These are phyloP conservation scores for Monosporascus sp. DNA, from an alignment of 2,329 filamentous ascomycete species.

Conservation along the genomic window DNA sequence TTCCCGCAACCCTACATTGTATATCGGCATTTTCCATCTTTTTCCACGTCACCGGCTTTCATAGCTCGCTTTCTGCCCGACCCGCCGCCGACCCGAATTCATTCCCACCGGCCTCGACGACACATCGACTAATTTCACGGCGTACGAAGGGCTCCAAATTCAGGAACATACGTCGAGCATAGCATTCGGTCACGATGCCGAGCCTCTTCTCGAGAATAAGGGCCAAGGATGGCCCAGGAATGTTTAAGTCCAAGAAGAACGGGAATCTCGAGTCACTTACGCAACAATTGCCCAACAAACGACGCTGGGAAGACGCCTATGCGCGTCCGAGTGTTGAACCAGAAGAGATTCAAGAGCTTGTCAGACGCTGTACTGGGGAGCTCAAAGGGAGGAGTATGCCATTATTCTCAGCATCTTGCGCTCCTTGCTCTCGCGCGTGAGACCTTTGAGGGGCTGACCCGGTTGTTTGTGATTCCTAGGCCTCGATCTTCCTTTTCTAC, in stretches of 20 bases:
- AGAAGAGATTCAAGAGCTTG: conserved; percentile 84
- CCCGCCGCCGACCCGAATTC: too few relatives aligned
- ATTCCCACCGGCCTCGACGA: too few relatives aligned
- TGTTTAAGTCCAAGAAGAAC: conserved; percentile 61
- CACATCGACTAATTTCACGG: too few relatives aligned
- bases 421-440: not conserved
- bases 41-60: too few relatives aligned
- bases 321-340: conserved; percentile 74
- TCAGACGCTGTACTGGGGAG: conserved; percentile 80
- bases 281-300: conserved; percentile 58
- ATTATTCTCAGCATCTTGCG: conserved; percentile 2
- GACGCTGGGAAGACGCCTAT: conserved; percentile 85
- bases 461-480: conserved; percentile 42
- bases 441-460: conserved; percentile 4
- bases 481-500: conserved; percentile 84
- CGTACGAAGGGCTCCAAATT: not conserved
- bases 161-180: not conserved
- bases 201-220: conserved; percentile 63
- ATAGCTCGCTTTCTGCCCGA: too few relatives aligned
- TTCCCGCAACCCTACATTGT: too few relatives aligned
- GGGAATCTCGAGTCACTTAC: conserved; percentile 44
- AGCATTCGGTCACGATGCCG: conserved; percentile 40
- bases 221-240: conserved; percentile 63
- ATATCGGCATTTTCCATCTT: too few relatives aligned
- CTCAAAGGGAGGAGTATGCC: conserved; percentile 86